Evolutionary conservation across 768 basidiomycete species (phyloP).

Genomic region (Lactarius pseudohatsudake): DNA sequence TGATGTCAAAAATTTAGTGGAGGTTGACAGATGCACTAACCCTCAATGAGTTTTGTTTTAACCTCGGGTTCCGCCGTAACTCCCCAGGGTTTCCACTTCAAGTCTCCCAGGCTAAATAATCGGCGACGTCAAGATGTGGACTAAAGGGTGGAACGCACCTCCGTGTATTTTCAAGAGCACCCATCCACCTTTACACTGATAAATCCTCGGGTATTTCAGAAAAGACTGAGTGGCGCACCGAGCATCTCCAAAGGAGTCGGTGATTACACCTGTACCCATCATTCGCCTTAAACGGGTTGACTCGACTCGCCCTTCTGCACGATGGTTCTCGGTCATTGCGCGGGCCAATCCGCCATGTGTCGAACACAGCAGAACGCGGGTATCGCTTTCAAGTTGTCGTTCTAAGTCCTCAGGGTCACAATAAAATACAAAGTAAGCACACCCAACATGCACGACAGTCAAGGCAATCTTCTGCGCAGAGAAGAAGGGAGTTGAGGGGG

Average conservation of each 20-base stretch:
- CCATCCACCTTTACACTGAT: slow-evolving; percentile 74
- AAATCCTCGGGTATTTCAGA: neutral
- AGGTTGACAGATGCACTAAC: slow-evolving; percentile 40
- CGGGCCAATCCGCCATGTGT: slow-evolving; percentile 69
- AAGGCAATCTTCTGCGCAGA: slow-evolving; percentile 69
- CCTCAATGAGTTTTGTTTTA: slow-evolving; percentile 68
- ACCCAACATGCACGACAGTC: slow-evolving; percentile 95
- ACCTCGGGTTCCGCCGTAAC: slow-evolving; percentile 95
- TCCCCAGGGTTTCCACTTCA: slow-evolving; percentile 85
- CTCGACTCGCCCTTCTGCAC: slow-evolving; percentile 89
- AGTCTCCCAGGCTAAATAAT: slow-evolving; percentile 71
- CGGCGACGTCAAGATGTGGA: slow-evolving; percentile 10
- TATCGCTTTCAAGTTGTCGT: slow-evolving; percentile 57
- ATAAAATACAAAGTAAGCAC: slow-evolving; percentile 29
- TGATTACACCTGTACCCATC: slow-evolving; percentile 87
- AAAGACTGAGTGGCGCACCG: slow-evolving; percentile 47
- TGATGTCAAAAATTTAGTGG: neutral
- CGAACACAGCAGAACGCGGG: slow-evolving; percentile 80
- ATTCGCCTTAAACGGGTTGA: slow-evolving; percentile 80
- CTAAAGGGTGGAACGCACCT: slow-evolving; percentile 50
- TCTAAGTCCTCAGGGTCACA: neutral
- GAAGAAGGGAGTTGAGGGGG: slow-evolving; percentile 80
- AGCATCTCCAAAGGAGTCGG: slow-evolving; percentile 93
- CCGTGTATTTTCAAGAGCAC: slow-evolving; percentile 87
- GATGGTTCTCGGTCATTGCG: slow-evolving; percentile 92